A percentile compares a stretch with the other conserved stretches of the same genome.
Evolutionary conservation across 1,284 basidiomycete species (phyloP).

Genomic region (Sphagnurus paluster): DNA sequence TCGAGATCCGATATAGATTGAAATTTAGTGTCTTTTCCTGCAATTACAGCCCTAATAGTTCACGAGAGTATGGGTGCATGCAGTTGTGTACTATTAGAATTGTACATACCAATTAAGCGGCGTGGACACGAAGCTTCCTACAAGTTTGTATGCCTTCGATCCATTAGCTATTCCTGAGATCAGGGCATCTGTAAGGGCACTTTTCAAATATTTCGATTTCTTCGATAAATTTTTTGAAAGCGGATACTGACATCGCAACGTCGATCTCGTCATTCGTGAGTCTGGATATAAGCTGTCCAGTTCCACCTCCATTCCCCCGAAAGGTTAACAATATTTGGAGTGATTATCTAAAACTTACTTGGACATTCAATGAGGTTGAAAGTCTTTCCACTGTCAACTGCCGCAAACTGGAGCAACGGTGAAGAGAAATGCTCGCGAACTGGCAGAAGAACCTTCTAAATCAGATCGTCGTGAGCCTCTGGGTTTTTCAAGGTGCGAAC

Average conservation of each 20-base stretch:
- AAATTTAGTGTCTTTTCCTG: constrained; percentile 78
- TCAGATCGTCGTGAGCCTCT: constrained; percentile 1
- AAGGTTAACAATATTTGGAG: not conserved
- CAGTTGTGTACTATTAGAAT: not conserved
- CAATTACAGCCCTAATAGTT: constrained; percentile 81
- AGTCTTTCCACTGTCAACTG: constrained; percentile 64
- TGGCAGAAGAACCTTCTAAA: too few relatives aligned
- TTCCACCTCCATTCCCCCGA: constrained; percentile 62
- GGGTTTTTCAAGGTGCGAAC: constrained; percentile 22
- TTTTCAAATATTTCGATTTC: constrained; percentile 29
- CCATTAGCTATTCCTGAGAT: constrained; percentile 93
- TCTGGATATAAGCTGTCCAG: constrained; percentile 86
- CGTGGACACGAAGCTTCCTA: constrained; percentile 90
- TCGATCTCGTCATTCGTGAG: constrained; percentile 87
- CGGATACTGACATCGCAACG: constrained; percentile 79
- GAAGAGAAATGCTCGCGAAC: constrained; percentile 92
- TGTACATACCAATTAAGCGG: constrained; percentile 83
- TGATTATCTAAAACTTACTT: constrained; percentile 44
- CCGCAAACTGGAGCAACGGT: constrained; percentile 79
- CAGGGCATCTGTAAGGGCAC: constrained; percentile 91
- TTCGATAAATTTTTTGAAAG: not conserved
- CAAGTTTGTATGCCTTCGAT: constrained; percentile 84
- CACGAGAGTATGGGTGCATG: not conserved
- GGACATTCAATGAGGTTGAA: constrained; percentile 90
- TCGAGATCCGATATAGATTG: constrained; percentile 76